Evolutionary conservation across 306 rosid species (phyloP).

Genomic region (Prunus dulcis): DNA sequence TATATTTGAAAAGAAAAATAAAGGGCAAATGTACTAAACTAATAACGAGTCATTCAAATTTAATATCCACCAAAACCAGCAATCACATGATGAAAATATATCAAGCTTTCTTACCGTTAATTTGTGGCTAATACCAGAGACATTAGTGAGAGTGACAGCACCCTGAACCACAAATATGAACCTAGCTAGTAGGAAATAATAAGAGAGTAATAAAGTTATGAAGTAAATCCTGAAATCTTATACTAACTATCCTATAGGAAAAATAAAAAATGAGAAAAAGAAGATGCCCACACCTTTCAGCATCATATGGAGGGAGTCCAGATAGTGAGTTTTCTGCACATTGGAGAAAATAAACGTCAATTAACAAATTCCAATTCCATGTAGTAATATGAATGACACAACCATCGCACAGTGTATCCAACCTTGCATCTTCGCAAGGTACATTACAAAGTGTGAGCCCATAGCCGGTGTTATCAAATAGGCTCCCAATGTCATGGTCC

Average conservation of each 20-base stretch:
- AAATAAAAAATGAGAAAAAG: not conserved
- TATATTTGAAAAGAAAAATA: not conserved
- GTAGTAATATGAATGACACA: not conserved
- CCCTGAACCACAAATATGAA: slow-evolving; percentile 89
- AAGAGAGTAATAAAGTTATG: slow-evolving; percentile 11
- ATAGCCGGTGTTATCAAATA: slow-evolving; percentile 75
- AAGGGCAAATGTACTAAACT: not conserved
- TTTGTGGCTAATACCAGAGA: slow-evolving; percentile 34
- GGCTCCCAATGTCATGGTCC: slow-evolving; percentile 70
- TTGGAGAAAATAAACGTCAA: not conserved
- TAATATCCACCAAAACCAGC: not conserved
- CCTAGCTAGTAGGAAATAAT: slow-evolving; percentile 55
- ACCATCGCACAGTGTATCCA: not conserved
- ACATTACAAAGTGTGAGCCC: slow-evolving; percentile 90
- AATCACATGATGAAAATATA: slow-evolving; percentile 16
- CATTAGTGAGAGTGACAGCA: slow-evolving; percentile 45
- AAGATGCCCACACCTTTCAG: slow-evolving; percentile 57
- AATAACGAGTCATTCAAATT: not conserved
- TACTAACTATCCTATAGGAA: not conserved
- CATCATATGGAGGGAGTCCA: slow-evolving; percentile 50
- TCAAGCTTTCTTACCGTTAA: slow-evolving; percentile 47
- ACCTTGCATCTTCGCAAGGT: slow-evolving; percentile 92
- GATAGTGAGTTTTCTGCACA: slow-evolving; percentile 68
- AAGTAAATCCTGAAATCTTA: slow-evolving; percentile 12
- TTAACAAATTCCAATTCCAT: not conserved